Base-by-base conservation (phyloP, 148 eudicot species). In the Chenopodium quinoa region DNA sequence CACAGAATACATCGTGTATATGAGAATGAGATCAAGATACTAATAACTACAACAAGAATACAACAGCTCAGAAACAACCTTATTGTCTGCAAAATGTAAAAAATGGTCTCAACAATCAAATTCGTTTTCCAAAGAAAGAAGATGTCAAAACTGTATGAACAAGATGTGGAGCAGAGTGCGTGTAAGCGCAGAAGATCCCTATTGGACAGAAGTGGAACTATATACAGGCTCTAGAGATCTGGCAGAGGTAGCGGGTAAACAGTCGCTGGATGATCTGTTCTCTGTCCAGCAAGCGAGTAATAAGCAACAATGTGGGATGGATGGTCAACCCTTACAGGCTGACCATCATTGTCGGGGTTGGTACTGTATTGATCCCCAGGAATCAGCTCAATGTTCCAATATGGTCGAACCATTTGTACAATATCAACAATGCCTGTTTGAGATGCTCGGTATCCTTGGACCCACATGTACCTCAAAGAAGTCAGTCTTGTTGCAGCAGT, bases 221-320 rank as follows among this genome's bases (percentile, higher is more conserved):
- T 81, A 37, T 77, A 68, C 77, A 60, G 25, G 58, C 67, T 63
- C 79, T 79, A 83, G 50, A 2, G 47, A 75, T 71, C 80, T 40
- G 79, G 76, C 34, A 47, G 27, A 64, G 83, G 71, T 80, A 90
- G 78, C 0, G 94, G 94, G 71, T 46, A 79, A 67, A 97, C 97
- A 2, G 91, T 82, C 10, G 75, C 78, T 0, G 97, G 98, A 79
- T 88, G 87, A 85, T 97, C 99, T 1, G 84, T 88, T 84, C 99
- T 91, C 64, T 76, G 93, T 11, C 98, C 97, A 7, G 92, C 95
- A 75, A 97, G 97, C 0, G 99, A 97, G 81, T 86, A 91, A 74
- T 97, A 94, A 1, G 95, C 98, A 54, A 97, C 91, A 72, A 97
- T 88, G 69, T 96, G 99, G 11, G 99, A 91, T 11, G 95, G 98